phyloP scores from a whole-genome alignment of 2,329 filamentous ascomycete species.

The Aspergillus sp. region DNA sequence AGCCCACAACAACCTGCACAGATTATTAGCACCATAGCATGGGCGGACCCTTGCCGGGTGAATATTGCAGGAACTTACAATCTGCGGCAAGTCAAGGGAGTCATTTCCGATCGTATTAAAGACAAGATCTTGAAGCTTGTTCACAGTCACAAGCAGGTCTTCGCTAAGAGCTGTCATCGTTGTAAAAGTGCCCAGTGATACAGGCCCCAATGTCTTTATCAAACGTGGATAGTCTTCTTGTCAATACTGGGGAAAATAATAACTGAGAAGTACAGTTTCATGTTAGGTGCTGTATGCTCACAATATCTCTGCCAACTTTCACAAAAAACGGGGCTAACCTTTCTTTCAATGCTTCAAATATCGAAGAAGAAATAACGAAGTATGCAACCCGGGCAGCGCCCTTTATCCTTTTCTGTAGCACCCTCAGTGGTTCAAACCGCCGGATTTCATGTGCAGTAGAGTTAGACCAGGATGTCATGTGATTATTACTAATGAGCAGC shows the following conservation, averaged over 20 bases:
- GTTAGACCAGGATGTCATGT: neutral
- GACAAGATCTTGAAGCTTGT: conserved; percentile 96
- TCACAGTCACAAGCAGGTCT: conserved; percentile 91
- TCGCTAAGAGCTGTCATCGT: conserved; percentile 94
- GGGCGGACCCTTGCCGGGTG: neutral
- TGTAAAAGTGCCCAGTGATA: conserved; percentile 12
- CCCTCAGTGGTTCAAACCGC: neutral
- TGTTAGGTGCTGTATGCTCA: neutral
- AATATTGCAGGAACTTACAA: conserved; percentile 64
- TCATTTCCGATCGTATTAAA: conserved; percentile 99
- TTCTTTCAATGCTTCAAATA: neutral
- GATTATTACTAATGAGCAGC: neutral
- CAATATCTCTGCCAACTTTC: neutral
- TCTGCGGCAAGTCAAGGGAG: conserved; percentile 94
- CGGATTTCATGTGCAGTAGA: neutral
- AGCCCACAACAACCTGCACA: conserved; percentile 88
- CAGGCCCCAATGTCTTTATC: neutral
- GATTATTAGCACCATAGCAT: conserved; percentile 12
- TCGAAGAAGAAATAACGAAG: neutral
- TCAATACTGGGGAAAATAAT: neutral
- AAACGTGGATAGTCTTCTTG: neutral
- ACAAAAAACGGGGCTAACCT: neutral
- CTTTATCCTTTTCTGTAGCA: neutral
- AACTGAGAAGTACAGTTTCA: neutral
- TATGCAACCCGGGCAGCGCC: neutral